Percentiles rank a stretch among this genome's conserved stretches.
phyloP scores from a whole-genome alignment of 805 yeast genomes.

The Saccharomycopsis sp. region DNA sequence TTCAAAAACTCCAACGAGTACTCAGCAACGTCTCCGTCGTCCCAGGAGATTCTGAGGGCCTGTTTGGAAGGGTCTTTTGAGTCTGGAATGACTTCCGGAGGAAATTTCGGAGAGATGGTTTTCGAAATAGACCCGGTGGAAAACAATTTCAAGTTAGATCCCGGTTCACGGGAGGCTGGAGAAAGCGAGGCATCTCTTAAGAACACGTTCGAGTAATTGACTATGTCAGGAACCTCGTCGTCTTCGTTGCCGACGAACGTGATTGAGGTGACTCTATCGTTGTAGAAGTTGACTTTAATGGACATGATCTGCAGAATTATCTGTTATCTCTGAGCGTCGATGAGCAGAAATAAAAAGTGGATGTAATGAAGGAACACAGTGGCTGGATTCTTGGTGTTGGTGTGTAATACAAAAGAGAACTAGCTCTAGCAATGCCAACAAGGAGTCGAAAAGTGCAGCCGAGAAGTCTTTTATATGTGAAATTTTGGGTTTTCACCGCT shows the following conservation, averaged over 20 bases:
- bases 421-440: neutral
- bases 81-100: conserved; percentile 6
- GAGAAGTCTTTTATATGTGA: neutral
- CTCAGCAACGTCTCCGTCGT: conserved; percentile 36
- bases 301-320: neutral
- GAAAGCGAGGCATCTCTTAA: conserved; percentile 59
- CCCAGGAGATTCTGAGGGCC: conserved; percentile 40
- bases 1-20: conserved; percentile 44
- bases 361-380: too few relatives aligned
- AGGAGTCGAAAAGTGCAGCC: neutral
- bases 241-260: conserved; percentile 16
- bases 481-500: neutral
- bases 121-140: conserved; percentile 45
- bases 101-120: conserved; percentile 31
- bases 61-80: conserved; percentile 20
- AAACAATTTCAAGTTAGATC: conserved; percentile 55
- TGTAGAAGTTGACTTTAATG: conserved; percentile 20
- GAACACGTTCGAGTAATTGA: conserved; percentile 44
- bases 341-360: too few relatives aligned
- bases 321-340: too few relatives aligned
- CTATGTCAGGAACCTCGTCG: conserved; percentile 20
- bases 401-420: neutral
- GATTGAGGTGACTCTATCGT: conserved; percentile 19
- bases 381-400: neutral
- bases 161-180: conserved; percentile 42